A percentile compares a stretch with the other conserved stretches of the same genome.
phyloP scores from a whole-genome alignment of 768 basidiomycete species.

The Porpolomopsis calyptriformis region DNA sequence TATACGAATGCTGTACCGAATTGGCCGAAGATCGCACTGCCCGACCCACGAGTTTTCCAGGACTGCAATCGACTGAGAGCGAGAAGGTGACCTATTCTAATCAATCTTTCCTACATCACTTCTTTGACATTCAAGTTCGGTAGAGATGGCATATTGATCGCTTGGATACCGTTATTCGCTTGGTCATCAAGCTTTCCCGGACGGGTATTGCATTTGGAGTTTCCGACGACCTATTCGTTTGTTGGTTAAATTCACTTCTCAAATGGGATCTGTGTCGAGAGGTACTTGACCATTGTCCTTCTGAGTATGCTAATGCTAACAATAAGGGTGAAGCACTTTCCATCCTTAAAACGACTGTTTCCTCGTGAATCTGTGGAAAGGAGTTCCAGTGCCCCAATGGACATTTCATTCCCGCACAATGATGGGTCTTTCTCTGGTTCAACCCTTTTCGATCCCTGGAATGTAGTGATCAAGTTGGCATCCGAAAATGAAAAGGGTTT shows the following conservation, averaged over 20 bases:
- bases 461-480: constrained; percentile 35
- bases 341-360: constrained; percentile 48
- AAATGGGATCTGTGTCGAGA: constrained; percentile 24
- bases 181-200: constrained; percentile 45
- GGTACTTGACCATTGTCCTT: constrained; percentile 21
- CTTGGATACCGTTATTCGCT: constrained; percentile 37
- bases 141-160: constrained; percentile 15
- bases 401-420: constrained; percentile 19
- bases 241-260: constrained; percentile 45
- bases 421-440: constrained; percentile 17
- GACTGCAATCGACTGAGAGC: constrained; percentile 2
- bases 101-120: not conserved
- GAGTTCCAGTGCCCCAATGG: constrained; percentile 26
- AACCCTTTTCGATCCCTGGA: constrained; percentile 42
- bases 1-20: constrained; percentile 47
- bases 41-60: constrained; percentile 9
- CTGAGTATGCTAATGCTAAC: not conserved
- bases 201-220: constrained; percentile 42
- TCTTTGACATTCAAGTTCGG: not conserved
- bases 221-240: constrained; percentile 47
- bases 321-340: constrained; percentile 31
- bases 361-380: constrained; percentile 38
- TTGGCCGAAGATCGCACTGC: constrained; percentile 23
- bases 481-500: constrained; percentile 33
- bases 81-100: constrained; percentile 13